phyloP scores from a whole-genome alignment of 2,329 filamentous ascomycete species.

The Sclerotinia minor region DNA sequence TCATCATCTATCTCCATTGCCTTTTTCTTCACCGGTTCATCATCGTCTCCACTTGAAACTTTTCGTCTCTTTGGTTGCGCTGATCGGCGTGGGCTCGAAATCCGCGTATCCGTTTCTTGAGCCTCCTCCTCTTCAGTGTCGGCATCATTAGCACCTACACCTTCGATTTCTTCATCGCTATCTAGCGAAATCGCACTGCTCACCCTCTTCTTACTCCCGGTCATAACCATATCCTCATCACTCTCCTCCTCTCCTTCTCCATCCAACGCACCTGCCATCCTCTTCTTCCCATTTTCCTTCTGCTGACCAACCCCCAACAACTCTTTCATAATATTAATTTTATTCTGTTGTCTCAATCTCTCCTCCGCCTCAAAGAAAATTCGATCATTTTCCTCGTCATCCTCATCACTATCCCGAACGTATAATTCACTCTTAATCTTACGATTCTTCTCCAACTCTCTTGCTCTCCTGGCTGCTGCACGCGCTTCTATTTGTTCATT shows the following conservation, averaged over 20 bases:
- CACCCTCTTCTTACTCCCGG: conserved; percentile 25
- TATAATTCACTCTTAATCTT: conserved; percentile 84
- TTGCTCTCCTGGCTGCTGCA: conserved; percentile 61
- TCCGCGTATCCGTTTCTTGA: conserved; percentile 43
- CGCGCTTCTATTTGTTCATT: conserved; percentile 63
- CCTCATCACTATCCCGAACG: conserved; percentile 83
- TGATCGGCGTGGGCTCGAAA: conserved; percentile 44
- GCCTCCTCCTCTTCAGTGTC: conserved; percentile 40
- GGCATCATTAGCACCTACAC: conserved; percentile 28
- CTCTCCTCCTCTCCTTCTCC: conserved; percentile 35
- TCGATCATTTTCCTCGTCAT: conserved; percentile 72
- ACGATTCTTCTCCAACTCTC: conserved; percentile 71
- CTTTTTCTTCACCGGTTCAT: conserved; percentile 25
- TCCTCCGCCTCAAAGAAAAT: conserved; percentile 80
- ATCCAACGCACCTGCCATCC: conserved; percentile 27
- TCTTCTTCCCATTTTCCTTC: conserved; percentile 31
- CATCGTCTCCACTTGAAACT: conserved; percentile 40
- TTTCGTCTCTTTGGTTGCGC: conserved; percentile 45
- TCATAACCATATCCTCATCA: conserved; percentile 36
- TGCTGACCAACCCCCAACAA: conserved; percentile 34
- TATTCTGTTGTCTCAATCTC: conserved; percentile 56
- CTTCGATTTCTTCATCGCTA: conserved; percentile 37
- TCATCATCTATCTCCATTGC: conserved; percentile 39
- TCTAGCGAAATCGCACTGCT: conserved; percentile 31
- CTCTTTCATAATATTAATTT: conserved; percentile 38